Base-by-base conservation (phyloP, 148 eudicot species). In the Vaccinium macrocarpon region DNA sequence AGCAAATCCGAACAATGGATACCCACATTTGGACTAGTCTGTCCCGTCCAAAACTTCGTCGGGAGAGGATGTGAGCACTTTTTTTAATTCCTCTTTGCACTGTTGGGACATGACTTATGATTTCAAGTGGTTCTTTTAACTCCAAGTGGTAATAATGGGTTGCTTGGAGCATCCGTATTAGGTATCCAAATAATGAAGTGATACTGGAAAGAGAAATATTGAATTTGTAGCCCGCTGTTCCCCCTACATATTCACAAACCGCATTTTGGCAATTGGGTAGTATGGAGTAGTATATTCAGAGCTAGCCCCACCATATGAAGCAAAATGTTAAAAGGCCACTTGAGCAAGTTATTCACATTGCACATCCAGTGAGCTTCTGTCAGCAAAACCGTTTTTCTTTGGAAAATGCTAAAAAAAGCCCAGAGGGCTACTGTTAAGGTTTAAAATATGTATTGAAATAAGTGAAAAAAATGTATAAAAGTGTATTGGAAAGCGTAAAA, bases 331-430 rank as follows among this genome's bases (percentile, higher is more conserved):
- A 27, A 27, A 73, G 71, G 15, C 62, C 71, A 80, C 68, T 56
- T 52, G 82, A 70, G 21, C 59, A 35, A 9, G 23, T 32, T 13
- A n/a, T 77, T 77, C 52, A 29, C 52, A 52, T 88, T 88, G 87
- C 56, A 84, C 35, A 32, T 32, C 35, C 35, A 32, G 35, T 32
- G 35, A 3, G 3, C 35, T 32, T 32, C 35, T 32, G 35, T 32
- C 2, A 32, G 35, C 35, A 32, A 32, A 32, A 32, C 35, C 2
- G 35, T 32, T 32, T 1, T 32, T 32, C 35, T 32, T 32, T 32
- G 35, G 35, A 32, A 32, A 32, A 32, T 1, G 35, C 2, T 32
- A 32, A 32, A 32, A 32, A 3, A 32, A 32, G 35, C 2, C 35
- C 35, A 32, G 35, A 32, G 2, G 35, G 35, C 35, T 32, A 32